Evolutionary conservation across 768 basidiomycete species (phyloP).

Genomic region (Auricularia sp.): DNA sequence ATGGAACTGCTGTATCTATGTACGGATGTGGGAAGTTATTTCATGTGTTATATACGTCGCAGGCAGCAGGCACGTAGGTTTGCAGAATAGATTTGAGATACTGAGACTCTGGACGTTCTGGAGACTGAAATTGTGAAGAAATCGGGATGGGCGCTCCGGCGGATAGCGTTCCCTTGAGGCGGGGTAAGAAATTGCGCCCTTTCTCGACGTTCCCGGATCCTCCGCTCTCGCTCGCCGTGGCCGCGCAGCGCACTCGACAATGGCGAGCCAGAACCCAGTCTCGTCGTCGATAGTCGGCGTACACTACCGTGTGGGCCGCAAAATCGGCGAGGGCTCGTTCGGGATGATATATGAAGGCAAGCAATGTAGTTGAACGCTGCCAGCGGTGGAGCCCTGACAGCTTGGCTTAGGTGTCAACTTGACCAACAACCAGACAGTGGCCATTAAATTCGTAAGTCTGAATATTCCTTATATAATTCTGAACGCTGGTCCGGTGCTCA

Average conservation of each 20-base stretch:
- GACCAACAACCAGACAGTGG: slow-evolving; percentile 96
- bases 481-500: slow-evolving; percentile 6
- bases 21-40: not conserved
- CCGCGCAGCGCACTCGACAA: not conserved
- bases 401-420: slow-evolving; percentile 74
- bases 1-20: not conserved
- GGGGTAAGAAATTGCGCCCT: not conserved
- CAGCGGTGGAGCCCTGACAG: not conserved
- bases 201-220: not conserved
- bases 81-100: too few relatives aligned
- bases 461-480: not conserved
- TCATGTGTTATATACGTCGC: too few relatives aligned
- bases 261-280: not conserved
- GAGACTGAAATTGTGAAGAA: not conserved
- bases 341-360: slow-evolving; percentile 89
- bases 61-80: too few relatives aligned
- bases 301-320: slow-evolving; percentile 97
- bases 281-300: slow-evolving; percentile 58
- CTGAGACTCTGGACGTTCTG: too few relatives aligned
- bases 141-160: not conserved
- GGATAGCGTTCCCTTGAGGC: not conserved
- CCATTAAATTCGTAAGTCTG: slow-evolving; percentile 95
- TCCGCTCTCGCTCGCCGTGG: not conserved
- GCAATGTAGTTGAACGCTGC: not conserved
- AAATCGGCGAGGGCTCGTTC: slow-evolving; percentile 98